phyloP scores from a whole-genome alignment of 2,329 filamentous ascomycete genomes.

The Lecanoromycetidae sp. region DNA sequence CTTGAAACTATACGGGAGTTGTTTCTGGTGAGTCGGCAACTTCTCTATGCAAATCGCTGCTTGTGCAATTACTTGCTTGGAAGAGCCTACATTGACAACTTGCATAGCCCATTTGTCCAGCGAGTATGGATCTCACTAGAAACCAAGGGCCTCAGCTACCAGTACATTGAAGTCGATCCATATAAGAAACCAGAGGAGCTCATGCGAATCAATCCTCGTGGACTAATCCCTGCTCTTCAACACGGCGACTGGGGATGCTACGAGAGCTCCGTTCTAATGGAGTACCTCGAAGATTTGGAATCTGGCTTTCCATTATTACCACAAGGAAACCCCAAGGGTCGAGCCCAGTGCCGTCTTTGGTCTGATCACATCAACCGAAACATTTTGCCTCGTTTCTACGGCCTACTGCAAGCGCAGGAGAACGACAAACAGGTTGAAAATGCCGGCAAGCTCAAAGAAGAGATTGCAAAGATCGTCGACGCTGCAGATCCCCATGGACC shows the following conservation, averaged over 20 bases:
- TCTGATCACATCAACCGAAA: conserved; percentile 67
- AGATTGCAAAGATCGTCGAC: conserved; percentile 51
- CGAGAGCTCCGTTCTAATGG: conserved; percentile 69
- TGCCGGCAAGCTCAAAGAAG: conserved; percentile 49
- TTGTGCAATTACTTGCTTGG: conserved; percentile 3
- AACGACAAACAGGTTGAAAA: conserved; percentile 44
- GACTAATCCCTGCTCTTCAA: conserved; percentile 62
- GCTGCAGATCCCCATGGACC: conserved; percentile 50
- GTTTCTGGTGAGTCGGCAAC: conserved; percentile 55
- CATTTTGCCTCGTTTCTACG: conserved; percentile 66
- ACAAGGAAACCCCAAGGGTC: conserved; percentile 48
- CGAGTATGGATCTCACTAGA: conserved; percentile 83
- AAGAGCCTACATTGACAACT: conserved; percentile 9
- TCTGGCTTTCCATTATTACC: conserved; percentile 52
- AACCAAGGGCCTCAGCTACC: conserved; percentile 63
- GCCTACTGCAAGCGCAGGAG: conserved; percentile 55
- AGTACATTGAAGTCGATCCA: conserved; percentile 77
- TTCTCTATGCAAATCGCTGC: too few species aligned
- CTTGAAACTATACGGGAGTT: conserved; percentile 68
- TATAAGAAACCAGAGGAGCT: conserved; percentile 60
- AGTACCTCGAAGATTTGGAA: conserved; percentile 67
- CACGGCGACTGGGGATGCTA: conserved; percentile 73
- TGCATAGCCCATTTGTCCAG: conserved; percentile 63
- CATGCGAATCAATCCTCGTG: conserved; percentile 63
- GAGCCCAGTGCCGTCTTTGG: conserved; percentile 69